Conservation (phyloP, 352 stramenopile species). For the Pythium insidiosum region DNA sequence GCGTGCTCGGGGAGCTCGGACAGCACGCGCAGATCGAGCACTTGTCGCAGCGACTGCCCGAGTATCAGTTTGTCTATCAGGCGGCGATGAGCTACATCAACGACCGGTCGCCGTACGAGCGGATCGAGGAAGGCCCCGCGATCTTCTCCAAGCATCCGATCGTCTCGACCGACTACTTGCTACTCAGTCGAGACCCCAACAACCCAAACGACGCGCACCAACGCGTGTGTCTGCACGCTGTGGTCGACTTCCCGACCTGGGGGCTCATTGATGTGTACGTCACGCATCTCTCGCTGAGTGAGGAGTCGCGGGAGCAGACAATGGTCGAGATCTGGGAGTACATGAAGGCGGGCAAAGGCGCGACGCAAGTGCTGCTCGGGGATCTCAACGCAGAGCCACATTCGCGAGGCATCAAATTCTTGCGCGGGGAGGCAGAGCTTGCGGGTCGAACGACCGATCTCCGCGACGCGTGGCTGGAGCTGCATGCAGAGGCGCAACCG, state of each 20-base stretch:
- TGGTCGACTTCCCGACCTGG: slow-evolving; percentile 55
- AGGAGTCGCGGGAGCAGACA: slow-evolving; percentile 60
- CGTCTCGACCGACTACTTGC: slow-evolving; percentile 65
- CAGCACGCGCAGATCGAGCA: slow-evolving; percentile 77
- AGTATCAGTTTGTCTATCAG: slow-evolving; percentile 83
- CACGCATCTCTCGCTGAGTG: slow-evolving; percentile 78
- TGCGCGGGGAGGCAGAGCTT: slow-evolving; percentile 52
- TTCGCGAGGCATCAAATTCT: slow-evolving; percentile 66
- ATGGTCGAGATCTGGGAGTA: slow-evolving; percentile 80
- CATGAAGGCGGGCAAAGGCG: slow-evolving; percentile 51
- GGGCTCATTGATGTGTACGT: slow-evolving; percentile 80
- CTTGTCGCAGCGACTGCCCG: slow-evolving; percentile 42
- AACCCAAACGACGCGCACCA: slow-evolving; percentile 82
- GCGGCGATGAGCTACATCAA: slow-evolving; percentile 83
- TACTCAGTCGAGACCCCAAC: slow-evolving; percentile 73
- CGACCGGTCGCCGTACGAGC: slow-evolving; percentile 39
- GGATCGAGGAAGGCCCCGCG: slow-evolving; percentile 77
- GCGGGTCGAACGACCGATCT: slow-evolving; percentile 55
- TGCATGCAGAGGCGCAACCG: slow-evolving; percentile 48
- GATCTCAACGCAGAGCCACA: slow-evolving; percentile 86
- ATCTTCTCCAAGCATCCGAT: slow-evolving; percentile 81
- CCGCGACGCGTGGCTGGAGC: slow-evolving; percentile 67
- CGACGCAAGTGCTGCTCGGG: slow-evolving; percentile 71
- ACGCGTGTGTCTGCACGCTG: slow-evolving; percentile 73
- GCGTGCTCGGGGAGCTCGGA: slow-evolving; percentile 48